These are phyloP conservation scores for Mortierella sp. DNA, from an alignment of 371 early-diverging fungal genomes.

Conservation along the genomic window DNA sequence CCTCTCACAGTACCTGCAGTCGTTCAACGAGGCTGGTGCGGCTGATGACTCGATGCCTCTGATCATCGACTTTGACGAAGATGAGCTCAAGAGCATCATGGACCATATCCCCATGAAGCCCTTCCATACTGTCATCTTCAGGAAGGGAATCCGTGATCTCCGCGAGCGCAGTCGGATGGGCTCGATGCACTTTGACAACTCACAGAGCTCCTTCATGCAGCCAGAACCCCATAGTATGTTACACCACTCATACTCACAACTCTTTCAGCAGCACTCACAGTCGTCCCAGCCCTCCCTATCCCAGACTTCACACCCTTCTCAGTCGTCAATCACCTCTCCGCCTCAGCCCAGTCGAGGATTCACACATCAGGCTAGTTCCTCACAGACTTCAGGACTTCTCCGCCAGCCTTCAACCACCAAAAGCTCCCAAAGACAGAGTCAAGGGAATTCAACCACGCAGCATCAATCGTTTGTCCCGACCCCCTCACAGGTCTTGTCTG, in stretches of 20 bases:
- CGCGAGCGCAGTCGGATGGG: constrained; percentile 45
- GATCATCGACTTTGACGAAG: constrained; percentile 61
- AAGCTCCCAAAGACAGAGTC: constrained; percentile 13
- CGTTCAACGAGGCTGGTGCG: constrained; percentile 62
- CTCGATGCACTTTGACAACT: constrained; percentile 53
- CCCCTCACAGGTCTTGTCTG: constrained; percentile 33
- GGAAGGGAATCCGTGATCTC: constrained; percentile 57
- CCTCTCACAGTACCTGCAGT: constrained; percentile 59
- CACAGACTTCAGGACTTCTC: constrained; percentile 27
- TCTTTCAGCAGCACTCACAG: constrained; percentile 52
- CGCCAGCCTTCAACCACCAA: constrained; percentile 28
- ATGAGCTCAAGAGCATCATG: constrained; percentile 59
- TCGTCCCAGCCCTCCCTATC: constrained; percentile 35
- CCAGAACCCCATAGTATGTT: constrained; percentile 47
- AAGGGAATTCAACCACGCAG: constrained; percentile 8
- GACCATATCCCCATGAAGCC: constrained; percentile 60
- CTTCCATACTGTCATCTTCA: constrained; percentile 62
- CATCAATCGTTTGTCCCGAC: constrained; percentile 15
- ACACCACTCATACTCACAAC: constrained; percentile 44
- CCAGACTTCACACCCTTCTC: constrained; percentile 38
- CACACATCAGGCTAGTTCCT: constrained; percentile 5
- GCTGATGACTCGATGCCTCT: constrained; percentile 59
- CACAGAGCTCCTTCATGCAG: constrained; percentile 53
- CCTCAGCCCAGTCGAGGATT: constrained; percentile 23
- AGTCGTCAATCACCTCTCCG: constrained; percentile 21